These are phyloP conservation scores for Coffea humblotiana DNA, from an alignment of 305 asterid genomes.

Conservation along the genomic window DNA sequence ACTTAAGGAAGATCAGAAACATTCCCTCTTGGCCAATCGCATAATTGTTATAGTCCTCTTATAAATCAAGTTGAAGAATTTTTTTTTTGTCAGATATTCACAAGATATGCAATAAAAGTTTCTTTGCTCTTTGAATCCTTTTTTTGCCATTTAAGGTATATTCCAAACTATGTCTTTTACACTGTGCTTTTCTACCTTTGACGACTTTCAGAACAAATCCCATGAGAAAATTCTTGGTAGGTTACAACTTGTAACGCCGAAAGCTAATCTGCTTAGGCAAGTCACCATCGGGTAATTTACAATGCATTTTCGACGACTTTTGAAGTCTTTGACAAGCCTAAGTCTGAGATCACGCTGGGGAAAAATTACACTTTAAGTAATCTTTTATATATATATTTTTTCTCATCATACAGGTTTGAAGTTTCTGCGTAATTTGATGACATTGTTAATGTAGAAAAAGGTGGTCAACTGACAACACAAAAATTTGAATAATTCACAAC, in stretches of 20 bases:
- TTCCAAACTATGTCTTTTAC: slow-evolving; percentile 6
- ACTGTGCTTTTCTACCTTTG: not conserved
- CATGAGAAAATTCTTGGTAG: slow-evolving; percentile 7
- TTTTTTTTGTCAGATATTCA: not conserved
- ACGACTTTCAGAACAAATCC: not conserved
- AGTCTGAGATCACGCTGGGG: not conserved
- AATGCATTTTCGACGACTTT: not conserved
- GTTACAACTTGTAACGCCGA: not conserved
- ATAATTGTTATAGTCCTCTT: not conserved
- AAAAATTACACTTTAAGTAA: not conserved
- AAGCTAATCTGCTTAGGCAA: not conserved
- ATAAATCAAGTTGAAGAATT: not conserved
- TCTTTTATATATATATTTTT: no score
- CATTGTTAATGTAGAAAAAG: no score
- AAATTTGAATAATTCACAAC: no score
- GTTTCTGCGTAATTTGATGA: not conserved
- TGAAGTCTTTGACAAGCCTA: slow-evolving; percentile 1
- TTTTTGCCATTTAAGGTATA: not conserved
- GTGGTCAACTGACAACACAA: no score
- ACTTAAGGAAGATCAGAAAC: not conserved
- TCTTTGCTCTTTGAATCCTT: not conserved
- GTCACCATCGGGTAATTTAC: slow-evolving; percentile 2
- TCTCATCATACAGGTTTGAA: not conserved
- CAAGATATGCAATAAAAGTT: not conserved
- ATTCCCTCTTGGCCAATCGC: not conserved